Base-by-base conservation (phyloP, 2,329 filamentous ascomycete species). In the Didymella lethalis region DNA sequence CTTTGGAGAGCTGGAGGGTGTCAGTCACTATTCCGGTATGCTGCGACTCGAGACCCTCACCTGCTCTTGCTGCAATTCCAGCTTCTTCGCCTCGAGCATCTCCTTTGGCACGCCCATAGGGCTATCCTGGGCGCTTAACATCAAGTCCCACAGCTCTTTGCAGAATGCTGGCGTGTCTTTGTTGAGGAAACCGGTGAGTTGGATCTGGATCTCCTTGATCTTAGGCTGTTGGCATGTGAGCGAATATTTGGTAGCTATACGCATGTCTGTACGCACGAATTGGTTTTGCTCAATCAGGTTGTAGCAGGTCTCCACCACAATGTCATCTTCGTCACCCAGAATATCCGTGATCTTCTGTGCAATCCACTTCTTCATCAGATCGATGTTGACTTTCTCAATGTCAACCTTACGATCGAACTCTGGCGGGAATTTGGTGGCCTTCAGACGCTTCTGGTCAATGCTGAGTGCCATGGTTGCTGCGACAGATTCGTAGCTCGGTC, bases 321-420 rank as follows among this genome's bases (percentile, higher is more conserved):
- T 92, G 74, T 99, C 95, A 75, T 99, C 95, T 70, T 99, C 95
- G 67, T 86, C 91, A n/a, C 91, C 91, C 41, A 98, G 81, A 47
- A 98, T 94, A 57, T 92, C 89, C 25, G 90, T 91, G 56, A 99
- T 92, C 76, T 90, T 91, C 70, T 89, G 87, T 4, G 92, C 90
- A 75, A 98, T 97, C 95, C 95, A 99, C 83, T 93, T 97, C 85
- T 97, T 97, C 88, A 99, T 96, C 55, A 99, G 91, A 78, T 96
- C 92, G 49, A 97, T 84, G 75, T 99, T 97, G 78, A 99, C 93
- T 82, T 98, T 98, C 69, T 89, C 87, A 87, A 96, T 97, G 82
- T 99, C 93, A 65, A 99, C 95, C 82, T 97, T 97, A 76, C 91
- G 88, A 75, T 86, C 94, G 81, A 98, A 99, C 74, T 97, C 93